phyloP scores from a whole-genome alignment of 768 basidiomycete genomes.

The Russula sp. region DNA sequence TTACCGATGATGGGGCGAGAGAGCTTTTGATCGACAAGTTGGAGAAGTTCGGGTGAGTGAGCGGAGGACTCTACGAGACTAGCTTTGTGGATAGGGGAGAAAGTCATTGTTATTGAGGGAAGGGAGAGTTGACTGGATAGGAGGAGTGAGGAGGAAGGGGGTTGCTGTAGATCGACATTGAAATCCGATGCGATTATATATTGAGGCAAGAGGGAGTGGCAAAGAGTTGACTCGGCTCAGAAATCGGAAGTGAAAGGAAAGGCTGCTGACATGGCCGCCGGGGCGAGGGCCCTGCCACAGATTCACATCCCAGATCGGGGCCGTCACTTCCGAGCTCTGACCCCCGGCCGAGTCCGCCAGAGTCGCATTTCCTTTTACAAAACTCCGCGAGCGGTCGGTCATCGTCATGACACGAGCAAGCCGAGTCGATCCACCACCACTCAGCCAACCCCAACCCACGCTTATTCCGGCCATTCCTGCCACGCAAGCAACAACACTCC shows the following conservation, averaged over 20 bases:
- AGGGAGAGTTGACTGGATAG: neutral
- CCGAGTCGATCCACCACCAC: slow-evolving; percentile 8
- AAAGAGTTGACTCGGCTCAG: neutral
- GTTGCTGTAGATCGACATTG: slow-evolving; percentile 15
- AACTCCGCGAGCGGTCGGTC: slow-evolving; percentile 8
- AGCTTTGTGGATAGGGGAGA: slow-evolving; percentile 38
- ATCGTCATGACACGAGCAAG: slow-evolving; percentile 5
- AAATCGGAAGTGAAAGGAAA: neutral
- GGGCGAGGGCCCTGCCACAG: neutral
- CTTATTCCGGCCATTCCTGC: too few relatives aligned
- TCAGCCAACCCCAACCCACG: neutral
- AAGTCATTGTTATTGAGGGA: slow-evolving; percentile 17
- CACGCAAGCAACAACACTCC: too few relatives aligned
- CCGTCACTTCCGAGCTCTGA: neutral
- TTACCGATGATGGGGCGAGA: slow-evolving; percentile 55
- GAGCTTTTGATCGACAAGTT: slow-evolving; percentile 61
- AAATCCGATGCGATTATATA: slow-evolving; percentile 26
- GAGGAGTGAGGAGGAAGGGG: slow-evolving; percentile 7
- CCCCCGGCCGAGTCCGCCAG: slow-evolving; percentile 4
- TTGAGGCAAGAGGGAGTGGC: too few relatives aligned
- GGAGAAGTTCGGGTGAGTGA: slow-evolving; percentile 59
- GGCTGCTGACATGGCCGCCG: neutral
- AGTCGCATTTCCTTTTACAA: neutral
- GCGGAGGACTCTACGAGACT: slow-evolving; percentile 54
- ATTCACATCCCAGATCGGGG: slow-evolving; percentile 1